A percentile compares a stretch with the other conserved stretches of the same genome.
Evolutionary conservation across 805 yeast species (phyloP).

Genomic region (Zygosaccharomyces lentus): DNA sequence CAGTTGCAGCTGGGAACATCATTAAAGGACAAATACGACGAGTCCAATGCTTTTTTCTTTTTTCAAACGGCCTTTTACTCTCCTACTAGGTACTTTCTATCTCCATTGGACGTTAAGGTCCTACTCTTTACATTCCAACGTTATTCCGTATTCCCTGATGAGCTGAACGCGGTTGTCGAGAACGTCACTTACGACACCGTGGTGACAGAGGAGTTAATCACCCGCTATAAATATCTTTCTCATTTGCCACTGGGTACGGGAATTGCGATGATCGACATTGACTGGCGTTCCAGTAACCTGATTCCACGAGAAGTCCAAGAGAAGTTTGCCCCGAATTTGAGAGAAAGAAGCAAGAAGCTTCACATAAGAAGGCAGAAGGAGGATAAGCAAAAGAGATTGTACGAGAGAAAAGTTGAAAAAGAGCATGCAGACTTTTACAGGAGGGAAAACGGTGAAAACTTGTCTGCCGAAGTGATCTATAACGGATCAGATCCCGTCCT

Average conservation of each 20-base stretch:
- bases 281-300: conserved; percentile 56
- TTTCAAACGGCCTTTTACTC: conserved; percentile 76
- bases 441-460: conserved; percentile 47
- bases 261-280: conserved; percentile 76
- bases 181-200: conserved; percentile 63
- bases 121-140: conserved; percentile 56
- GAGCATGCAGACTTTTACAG: conserved; percentile 56
- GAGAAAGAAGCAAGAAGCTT: conserved; percentile 50
- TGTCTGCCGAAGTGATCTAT: conserved; percentile 6
- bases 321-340: conserved; percentile 51
- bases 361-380: conserved; percentile 50
- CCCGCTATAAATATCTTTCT: conserved; percentile 66
- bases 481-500: conserved; percentile 1
- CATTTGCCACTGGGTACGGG: conserved; percentile 85
- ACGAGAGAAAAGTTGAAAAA: conserved; percentile 55
- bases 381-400: conserved; percentile 54
- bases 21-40: conserved; percentile 31
- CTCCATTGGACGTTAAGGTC: conserved; percentile 76
- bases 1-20: conserved; percentile 5
- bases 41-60: conserved; percentile 54
- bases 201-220: conserved; percentile 52
- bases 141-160: conserved; percentile 65
- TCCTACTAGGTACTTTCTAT: conserved; percentile 59
- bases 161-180: conserved; percentile 59
- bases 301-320: conserved; percentile 43